Base-by-base conservation (phyloP, 2,329 filamentous ascomycete genomes). In the Nemania serpens region DNA sequence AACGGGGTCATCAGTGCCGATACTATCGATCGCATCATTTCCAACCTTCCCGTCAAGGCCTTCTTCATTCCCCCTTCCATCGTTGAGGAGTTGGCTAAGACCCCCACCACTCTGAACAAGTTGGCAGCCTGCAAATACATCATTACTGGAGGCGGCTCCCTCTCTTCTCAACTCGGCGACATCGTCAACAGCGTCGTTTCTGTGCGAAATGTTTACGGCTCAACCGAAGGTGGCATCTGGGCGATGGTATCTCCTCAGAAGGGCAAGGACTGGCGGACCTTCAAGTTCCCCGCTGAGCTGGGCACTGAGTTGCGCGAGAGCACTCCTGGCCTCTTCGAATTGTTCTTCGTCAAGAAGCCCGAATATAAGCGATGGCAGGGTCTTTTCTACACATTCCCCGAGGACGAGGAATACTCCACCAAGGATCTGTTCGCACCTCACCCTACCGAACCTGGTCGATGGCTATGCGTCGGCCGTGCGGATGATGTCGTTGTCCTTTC, bases 41-140 rank as follows among this genome's bases (percentile, higher is more conserved):
- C 64, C 15, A 68, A 64, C 36, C 58, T 68, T 42, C 66, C 66
- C 6, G 66, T 68, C 7, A 65, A 65, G 46, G 66, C 56, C 11
- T 67, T 68, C 48, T 68, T 68, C 25, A 68, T 68, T 29, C 66
- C 66, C 50, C 66, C 66, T 15, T 68, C 66, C n/a, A 68, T 59
- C 46, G 66, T 68, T 13, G 66, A 68, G 59, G 66, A 68, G 48
- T 17, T 68, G 12, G 66, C 66, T 25, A 68, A 67, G 39, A 64
- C 66, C 0, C 66, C 66, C 11, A 34, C 34, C 18, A 68, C 65
- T 17, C 53, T 68, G 2, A 39, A 61, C 17, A 68, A 68, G 55
- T 55, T 68, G 29, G 58, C 39, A 6, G 56, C 60, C 43, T 66
- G 66, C 61, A 67, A 66, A 57, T 68, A 68, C 55, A 66, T 68